Evolutionary conservation across 208 protist genomes (phyloP).

Genomic region (Naegleria fowleri): DNA sequence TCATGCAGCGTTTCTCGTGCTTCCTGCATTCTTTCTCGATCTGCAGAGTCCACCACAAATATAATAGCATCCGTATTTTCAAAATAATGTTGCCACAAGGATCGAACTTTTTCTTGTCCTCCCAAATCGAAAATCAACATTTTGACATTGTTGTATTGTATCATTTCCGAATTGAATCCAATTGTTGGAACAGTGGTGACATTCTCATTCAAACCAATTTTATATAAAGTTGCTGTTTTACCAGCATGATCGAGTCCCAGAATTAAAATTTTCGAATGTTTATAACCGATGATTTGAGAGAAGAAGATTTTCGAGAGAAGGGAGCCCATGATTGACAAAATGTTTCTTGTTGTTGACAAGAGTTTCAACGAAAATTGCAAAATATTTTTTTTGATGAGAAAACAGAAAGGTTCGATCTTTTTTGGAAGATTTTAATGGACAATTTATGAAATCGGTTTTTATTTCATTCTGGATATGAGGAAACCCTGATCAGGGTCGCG

Average conservation of each 20-base stretch:
- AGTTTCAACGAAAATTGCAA: too few species aligned
- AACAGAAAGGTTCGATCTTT: too few species aligned
- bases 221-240: slow-evolving; percentile 92
- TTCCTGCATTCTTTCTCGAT: slow-evolving; percentile 75
- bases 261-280: slow-evolving; percentile 93
- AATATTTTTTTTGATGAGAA: too few species aligned
- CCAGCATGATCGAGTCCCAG: slow-evolving; percentile 88
- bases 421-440: too few species aligned
- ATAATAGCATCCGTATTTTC: slow-evolving; percentile 62
- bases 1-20: slow-evolving; percentile 68
- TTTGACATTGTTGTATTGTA: slow-evolving; percentile 92
- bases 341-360: too few species aligned
- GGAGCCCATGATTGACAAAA: too few species aligned
- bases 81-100: slow-evolving; percentile 77
- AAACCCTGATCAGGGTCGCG: too few species aligned
- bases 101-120: slow-evolving; percentile 76
- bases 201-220: slow-evolving; percentile 84
- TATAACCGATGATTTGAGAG: slow-evolving; percentile 31
- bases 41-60: slow-evolving; percentile 85
- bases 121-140: slow-evolving; percentile 74
- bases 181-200: slow-evolving; percentile 92
- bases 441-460: too few species aligned
- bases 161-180: slow-evolving; percentile 92
- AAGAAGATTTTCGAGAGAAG: background rate
- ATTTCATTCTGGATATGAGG: too few species aligned